These are phyloP conservation scores for Inga oerstediana DNA, from an alignment of 306 rosid species.

Conservation along the genomic window DNA sequence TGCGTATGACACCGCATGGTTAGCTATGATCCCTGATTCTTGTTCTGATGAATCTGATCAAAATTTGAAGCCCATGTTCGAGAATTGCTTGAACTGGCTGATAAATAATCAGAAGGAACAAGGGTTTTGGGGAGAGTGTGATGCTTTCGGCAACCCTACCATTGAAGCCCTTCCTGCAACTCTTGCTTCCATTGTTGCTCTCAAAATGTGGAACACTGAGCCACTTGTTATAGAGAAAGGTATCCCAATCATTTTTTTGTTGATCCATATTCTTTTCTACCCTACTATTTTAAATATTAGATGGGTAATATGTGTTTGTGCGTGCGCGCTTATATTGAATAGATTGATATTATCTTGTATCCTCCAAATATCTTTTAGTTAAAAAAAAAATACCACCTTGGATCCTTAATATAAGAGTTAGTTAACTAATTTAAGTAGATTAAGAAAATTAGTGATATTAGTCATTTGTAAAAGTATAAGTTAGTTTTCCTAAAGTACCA, in stretches of 20 bases:
- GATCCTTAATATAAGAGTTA: too few relatives aligned
- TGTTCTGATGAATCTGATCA: neutral
- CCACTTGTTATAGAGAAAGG: conserved; percentile 26
- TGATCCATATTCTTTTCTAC: neutral
- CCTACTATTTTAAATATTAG: too few relatives aligned
- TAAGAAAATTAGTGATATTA: too few relatives aligned
- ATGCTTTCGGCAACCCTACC: conserved; percentile 40
- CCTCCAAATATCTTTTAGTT: too few relatives aligned
- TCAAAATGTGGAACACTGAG: conserved; percentile 43
- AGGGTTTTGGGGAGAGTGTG: conserved; percentile 54
- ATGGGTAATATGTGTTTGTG: too few relatives aligned
- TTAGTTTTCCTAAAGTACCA: too few relatives aligned
- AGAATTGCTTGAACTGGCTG: conserved; percentile 46
- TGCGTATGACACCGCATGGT: conserved; percentile 59
- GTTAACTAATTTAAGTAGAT: too few relatives aligned
- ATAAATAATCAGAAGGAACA: conserved; percentile 40
- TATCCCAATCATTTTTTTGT: neutral
- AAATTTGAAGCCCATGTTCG: conserved; percentile 47
- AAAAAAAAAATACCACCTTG: too few relatives aligned
- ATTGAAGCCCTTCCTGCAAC: conserved; percentile 41
- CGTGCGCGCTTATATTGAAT: too few relatives aligned
- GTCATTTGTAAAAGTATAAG: too few relatives aligned
- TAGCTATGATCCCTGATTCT: conserved; percentile 52
- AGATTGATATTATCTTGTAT: too few relatives aligned
- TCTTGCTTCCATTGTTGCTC: conserved; percentile 48